These are phyloP conservation scores for Trichosporon faecale DNA, from an alignment of 1,284 basidiomycete genomes.

Conservation along the genomic window DNA sequence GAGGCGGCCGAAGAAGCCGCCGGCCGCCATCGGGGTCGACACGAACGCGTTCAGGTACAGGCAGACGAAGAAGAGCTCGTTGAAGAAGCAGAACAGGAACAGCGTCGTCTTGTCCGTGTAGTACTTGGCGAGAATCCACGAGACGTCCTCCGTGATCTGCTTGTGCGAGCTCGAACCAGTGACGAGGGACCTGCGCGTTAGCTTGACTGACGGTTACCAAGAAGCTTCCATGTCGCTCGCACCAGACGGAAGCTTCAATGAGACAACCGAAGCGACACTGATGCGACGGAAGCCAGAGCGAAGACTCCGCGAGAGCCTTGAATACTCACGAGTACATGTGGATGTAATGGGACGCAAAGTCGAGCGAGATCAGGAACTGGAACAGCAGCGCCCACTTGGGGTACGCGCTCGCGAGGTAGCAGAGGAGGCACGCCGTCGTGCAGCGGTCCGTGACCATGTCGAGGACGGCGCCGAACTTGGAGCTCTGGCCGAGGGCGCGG, in stretches of 20 bases:
- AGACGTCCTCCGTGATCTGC: conserved; percentile 83
- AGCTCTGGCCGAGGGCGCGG: conserved; percentile 81
- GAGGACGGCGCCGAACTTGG: conserved; percentile 94
- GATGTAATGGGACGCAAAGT: conserved; percentile 99
- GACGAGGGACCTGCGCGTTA: conserved; percentile 71
- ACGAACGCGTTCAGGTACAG: conserved; percentile 93
- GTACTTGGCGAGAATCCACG: conserved; percentile 85
- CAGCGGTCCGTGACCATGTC: conserved; percentile 99
- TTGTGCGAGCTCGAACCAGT: conserved; percentile 94
- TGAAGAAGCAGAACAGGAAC: conserved; percentile 93
- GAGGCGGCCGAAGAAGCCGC: conserved; percentile 26
- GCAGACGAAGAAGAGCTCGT: conserved; percentile 95
- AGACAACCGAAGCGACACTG: neutral
- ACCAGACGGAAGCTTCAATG: neutral
- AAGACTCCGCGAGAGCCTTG: neutral
- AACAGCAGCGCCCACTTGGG: conserved; percentile 78
- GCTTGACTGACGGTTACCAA: neutral
- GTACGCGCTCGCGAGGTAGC: conserved; percentile 77
- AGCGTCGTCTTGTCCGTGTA: conserved; percentile 85
- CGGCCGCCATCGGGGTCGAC: conserved; percentile 50
- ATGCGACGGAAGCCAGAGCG: neutral
- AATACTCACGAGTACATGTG: conserved; percentile 93
- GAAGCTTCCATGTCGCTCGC: neutral
- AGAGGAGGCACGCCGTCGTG: conserved; percentile 91
- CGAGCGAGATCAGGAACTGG: conserved; percentile 93